Evolutionary conservation across 768 basidiomycete genomes (phyloP).

Genomic region (Lyophyllum semitale): DNA sequence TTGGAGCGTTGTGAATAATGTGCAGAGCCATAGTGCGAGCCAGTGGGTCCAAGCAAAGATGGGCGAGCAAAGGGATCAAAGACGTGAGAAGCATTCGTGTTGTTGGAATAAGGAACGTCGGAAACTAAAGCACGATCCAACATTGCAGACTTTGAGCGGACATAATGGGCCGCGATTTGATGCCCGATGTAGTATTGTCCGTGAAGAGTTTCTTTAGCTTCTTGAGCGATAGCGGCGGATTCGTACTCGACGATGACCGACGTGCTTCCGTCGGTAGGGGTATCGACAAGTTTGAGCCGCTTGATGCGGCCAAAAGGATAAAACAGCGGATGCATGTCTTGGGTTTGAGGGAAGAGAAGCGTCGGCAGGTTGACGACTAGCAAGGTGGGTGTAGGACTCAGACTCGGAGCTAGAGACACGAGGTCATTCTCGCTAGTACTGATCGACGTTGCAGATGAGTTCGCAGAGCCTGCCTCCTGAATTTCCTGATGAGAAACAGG

Average conservation of each 20-base stretch:
- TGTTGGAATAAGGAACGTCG: constrained; percentile 9
- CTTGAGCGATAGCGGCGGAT: constrained; percentile 53
- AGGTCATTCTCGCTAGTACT: constrained; percentile 30
- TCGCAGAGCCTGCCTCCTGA: constrained; percentile 26
- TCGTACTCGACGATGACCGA: constrained; percentile 69
- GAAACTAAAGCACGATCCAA: constrained; percentile 20
- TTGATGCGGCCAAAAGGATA: constrained; percentile 72
- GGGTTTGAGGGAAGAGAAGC: constrained; percentile 63
- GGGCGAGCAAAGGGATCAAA: constrained; percentile 16
- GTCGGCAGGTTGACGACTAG: constrained; percentile 68
- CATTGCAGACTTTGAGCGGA: constrained; percentile 24
- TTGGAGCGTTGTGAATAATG: constrained; percentile 13
- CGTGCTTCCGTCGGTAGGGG: constrained; percentile 39
- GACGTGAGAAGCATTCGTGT: constrained; percentile 14
- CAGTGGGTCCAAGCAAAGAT: constrained; percentile 15
- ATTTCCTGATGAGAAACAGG: constrained; percentile 20
- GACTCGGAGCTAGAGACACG: constrained; percentile 32
- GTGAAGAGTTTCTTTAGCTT: constrained; percentile 63
- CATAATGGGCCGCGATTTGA: constrained; percentile 35
- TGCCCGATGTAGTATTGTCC: constrained; percentile 63
- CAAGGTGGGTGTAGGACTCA: constrained; percentile 49
- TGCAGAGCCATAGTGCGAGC: constrained; percentile 9
- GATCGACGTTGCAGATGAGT: constrained; percentile 35
- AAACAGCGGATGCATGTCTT: constrained; percentile 73
- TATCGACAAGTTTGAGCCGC: constrained; percentile 55